A percentile compares a stretch with the other conserved stretches of the same genome.
Conservation (phyloP, 495 filamentous ascomycete species). For the Pyronema omphalodes region DNA sequence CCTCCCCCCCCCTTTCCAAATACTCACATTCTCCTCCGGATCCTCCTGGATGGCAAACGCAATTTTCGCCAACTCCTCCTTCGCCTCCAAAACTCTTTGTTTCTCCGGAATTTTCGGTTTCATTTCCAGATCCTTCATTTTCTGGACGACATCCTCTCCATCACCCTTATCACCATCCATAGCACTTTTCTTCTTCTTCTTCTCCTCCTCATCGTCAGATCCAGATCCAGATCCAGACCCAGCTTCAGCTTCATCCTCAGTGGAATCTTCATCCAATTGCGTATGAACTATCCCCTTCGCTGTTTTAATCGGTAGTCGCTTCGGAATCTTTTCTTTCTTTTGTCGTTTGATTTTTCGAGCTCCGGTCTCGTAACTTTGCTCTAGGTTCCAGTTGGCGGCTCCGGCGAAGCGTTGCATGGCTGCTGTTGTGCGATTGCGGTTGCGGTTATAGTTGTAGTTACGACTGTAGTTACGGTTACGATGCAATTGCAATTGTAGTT, state of each 20-base stretch:
- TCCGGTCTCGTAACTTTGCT: slow-evolving; percentile 67
- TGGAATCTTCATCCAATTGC: slow-evolving; percentile 33
- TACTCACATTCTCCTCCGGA: slow-evolving; percentile 68
- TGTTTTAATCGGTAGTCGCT: slow-evolving; percentile 69
- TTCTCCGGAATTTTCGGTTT: slow-evolving; percentile 36
- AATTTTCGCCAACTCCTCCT: slow-evolving; percentile 78
- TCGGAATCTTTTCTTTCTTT: slow-evolving; percentile 43
- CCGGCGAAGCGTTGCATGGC: slow-evolving; percentile 14
- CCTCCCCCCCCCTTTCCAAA: neutral
- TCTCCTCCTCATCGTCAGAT: neutral
- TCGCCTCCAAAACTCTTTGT: slow-evolving; percentile 65
- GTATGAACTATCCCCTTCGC: slow-evolving; percentile 48
- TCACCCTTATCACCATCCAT: neutral
- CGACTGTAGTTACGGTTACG: too few species aligned
- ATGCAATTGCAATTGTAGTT: too few species aligned
- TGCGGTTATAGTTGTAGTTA: neutral
- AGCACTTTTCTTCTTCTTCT: neutral
- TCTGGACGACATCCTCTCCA: neutral
- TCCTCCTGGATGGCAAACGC: slow-evolving; percentile 72
- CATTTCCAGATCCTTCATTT: slow-evolving; percentile 24
- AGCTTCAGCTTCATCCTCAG: slow-evolving; percentile 23
- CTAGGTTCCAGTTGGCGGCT: slow-evolving; percentile 53
- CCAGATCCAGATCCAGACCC: neutral
- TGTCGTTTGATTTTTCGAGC: slow-evolving; percentile 48
- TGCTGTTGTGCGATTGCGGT: neutral